Evolutionary conservation across 2,329 filamentous ascomycete species (phyloP).

Genomic region (Aspergillus sergii): DNA sequence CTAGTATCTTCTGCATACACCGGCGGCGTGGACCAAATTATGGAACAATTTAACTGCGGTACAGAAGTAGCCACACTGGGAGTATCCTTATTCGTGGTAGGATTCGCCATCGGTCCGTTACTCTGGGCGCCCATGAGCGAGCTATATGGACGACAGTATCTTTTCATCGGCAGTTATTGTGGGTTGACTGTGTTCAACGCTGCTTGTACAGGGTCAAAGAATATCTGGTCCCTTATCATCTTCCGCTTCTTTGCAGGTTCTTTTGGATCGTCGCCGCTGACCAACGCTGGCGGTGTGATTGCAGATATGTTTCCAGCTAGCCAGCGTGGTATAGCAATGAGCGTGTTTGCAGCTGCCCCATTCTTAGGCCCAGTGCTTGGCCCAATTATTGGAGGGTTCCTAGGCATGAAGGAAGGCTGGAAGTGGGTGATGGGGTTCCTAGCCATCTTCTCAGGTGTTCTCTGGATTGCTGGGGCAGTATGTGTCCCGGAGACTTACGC

Average conservation of each 20-base stretch:
- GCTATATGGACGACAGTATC: constrained; percentile 25
- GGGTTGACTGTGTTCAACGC: constrained; percentile 61
- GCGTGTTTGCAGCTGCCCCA: constrained; percentile 66
- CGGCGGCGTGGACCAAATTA: constrained; percentile 14
- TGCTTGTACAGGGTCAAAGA: constrained; percentile 55
- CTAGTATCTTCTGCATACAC: constrained; percentile 17
- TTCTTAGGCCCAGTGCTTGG: constrained; percentile 65
- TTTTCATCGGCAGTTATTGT: constrained; percentile 24
- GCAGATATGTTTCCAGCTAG: constrained; percentile 58
- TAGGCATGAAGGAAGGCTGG: constrained; percentile 64
- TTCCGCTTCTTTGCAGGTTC: constrained; percentile 65
- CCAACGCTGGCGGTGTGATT: constrained; percentile 62
- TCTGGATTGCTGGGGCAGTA: constrained; percentile 45
- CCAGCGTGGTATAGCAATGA: constrained; percentile 58
- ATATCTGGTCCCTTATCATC: constrained; percentile 55
- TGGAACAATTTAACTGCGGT: constrained; percentile 12
- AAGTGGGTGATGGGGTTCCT: constrained; percentile 66
- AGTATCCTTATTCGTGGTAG: constrained; percentile 35
- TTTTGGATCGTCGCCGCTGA: constrained; percentile 61
- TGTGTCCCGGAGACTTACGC: constrained; percentile 40
- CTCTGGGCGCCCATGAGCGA: constrained; percentile 38
- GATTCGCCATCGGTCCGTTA: constrained; percentile 42
- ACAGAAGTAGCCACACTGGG: constrained; percentile 16
- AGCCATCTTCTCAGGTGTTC: constrained; percentile 61
- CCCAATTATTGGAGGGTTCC: constrained; percentile 66